These are phyloP conservation scores for Taphrina confusa DNA, from an alignment of 1,139 yeast species.

Conservation along the genomic window DNA sequence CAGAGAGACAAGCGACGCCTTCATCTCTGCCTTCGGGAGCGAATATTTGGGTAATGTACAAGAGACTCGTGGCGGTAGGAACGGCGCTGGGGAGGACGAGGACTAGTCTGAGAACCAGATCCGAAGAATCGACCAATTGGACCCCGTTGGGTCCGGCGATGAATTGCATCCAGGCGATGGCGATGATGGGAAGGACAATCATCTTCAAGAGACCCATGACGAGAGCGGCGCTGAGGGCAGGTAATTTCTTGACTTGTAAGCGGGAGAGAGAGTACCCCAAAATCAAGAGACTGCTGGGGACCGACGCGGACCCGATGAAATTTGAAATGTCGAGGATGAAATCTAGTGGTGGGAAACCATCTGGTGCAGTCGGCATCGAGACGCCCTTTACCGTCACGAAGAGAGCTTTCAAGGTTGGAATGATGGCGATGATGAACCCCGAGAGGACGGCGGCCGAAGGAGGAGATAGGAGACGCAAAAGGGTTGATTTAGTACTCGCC, in stretches of 20 bases:
- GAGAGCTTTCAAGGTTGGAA: constrained; percentile 82
- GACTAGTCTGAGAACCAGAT: constrained; percentile 63
- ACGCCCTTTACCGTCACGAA: constrained; percentile 56
- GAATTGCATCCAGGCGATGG: constrained; percentile 59
- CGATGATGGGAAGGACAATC: constrained; percentile 62
- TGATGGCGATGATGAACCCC: constrained; percentile 68
- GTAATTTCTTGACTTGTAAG: constrained; percentile 59
- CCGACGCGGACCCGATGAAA: constrained; percentile 83
- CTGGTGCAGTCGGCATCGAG: constrained; percentile 69
- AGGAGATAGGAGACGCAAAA: constrained; percentile 67
- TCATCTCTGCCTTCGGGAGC: constrained; percentile 58
- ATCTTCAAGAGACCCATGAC: constrained; percentile 53
- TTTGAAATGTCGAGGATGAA: constrained; percentile 76
- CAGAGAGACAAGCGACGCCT: constrained; percentile 80
- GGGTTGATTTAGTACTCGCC: constrained; percentile 41
- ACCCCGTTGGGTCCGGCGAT: constrained; percentile 44
- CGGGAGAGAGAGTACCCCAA: constrained; percentile 87
- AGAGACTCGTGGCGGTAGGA: constrained; percentile 83
- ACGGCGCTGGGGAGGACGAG: constrained; percentile 74
- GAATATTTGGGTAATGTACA: constrained; percentile 81
- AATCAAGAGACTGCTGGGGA: constrained; percentile 77
- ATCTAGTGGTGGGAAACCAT: constrained; percentile 75
- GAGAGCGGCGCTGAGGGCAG: constrained; percentile 64
- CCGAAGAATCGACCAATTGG: constrained; percentile 43
- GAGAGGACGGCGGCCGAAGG: constrained; percentile 65